A percentile compares a stretch with the other conserved stretches of the same genome.
phyloP scores from a whole-genome alignment of 2,329 filamentous ascomycete genomes.

The Sporothrix globosa region DNA sequence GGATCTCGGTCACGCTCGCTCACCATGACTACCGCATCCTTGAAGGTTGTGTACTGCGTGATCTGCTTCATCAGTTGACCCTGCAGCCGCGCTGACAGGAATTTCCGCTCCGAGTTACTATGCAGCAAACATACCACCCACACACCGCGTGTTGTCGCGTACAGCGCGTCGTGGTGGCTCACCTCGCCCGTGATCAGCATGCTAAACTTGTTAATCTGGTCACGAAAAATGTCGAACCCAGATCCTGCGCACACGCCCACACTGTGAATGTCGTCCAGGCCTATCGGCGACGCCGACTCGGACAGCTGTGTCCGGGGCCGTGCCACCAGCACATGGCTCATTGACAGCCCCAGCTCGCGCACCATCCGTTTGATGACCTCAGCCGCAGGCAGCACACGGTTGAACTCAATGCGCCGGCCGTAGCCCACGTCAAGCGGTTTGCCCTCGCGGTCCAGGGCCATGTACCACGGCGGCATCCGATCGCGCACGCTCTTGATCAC shows the following conservation, averaged over 20 bases:
- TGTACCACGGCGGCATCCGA: constrained; percentile 43
- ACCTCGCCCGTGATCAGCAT: constrained; percentile 90
- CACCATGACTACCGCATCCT: constrained; percentile 66
- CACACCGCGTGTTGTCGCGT: constrained; percentile 80
- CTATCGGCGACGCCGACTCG: constrained; percentile 38
- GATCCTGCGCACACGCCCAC: constrained; percentile 91
- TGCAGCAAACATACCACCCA: constrained; percentile 87
- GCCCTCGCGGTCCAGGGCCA: constrained; percentile 42
- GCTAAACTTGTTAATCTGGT: constrained; percentile 64
- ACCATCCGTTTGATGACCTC: constrained; percentile 61
- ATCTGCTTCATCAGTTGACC: constrained; percentile 65
- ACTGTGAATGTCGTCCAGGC: constrained; percentile 57
- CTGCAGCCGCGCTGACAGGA: constrained; percentile 71
- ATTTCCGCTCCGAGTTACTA: constrained; percentile 88
- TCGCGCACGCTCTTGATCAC: constrained; percentile 50
- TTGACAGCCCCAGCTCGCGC: constrained; percentile 63
- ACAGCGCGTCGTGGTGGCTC: constrained; percentile 87
- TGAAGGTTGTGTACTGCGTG: constrained; percentile 42
- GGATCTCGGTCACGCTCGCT: constrained; percentile 85
- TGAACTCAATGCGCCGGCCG: constrained; percentile 54
- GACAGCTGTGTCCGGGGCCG: constrained; percentile 44
- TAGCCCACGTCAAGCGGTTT: constrained; percentile 50
- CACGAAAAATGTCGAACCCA: constrained; percentile 74
- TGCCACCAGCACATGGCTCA: constrained; percentile 49
- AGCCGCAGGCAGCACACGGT: constrained; percentile 45